Base-by-base conservation (phyloP, 495 filamentous ascomycete genomes). In the Penicilliopsis zonata region DNA sequence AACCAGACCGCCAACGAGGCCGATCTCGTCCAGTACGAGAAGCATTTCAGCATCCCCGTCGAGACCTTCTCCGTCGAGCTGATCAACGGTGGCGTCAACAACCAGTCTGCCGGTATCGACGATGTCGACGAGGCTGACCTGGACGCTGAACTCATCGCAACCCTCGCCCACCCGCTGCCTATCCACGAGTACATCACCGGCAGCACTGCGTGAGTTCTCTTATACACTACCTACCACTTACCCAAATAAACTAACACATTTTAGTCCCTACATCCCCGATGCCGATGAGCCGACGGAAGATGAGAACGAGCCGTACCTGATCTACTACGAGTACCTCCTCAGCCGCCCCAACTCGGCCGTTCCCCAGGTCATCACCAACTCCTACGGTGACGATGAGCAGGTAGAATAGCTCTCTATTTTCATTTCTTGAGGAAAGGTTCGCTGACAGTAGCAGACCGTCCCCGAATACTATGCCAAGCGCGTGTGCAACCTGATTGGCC, bases 361-460 rank as follows among this genome's bases (percentile, higher is more conserved):
- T 20, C 81, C 80, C 4, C 70, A 75, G 34, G 69, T 77, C 13
- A 69, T 86, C 39, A 70, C 74, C 29, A 77, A 73, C 28, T 80
- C 75, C 0, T 86, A 85, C 46, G 78, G 76, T 28, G 79, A 83
- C 40, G 70, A 80, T 32, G 81, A 86, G 47, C 60, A 50, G 40
- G 33, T 52, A 38, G 28, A 18, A 10, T 12, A 12, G 5, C 5
- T 4, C 5, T 12, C 5, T n/a, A n/a, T n/a, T n/a, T 9, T 6
- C 10, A 9, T 13, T 20, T 7, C 14, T 4, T 14, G 13, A 24
- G 17, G 7, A 13, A 27, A 17, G 18, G 12, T 18, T n/a, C 13
- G n/a, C 16, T 28, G 9, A 38, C 10, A 15, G 4, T 9, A 26
- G 1, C 8, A 85, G 52, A 78, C 73, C 1, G 72, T 86, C 0